phyloP scores from a whole-genome alignment of 2,329 filamentous ascomycete genomes.

The Ophiostoma ulmi region DNA sequence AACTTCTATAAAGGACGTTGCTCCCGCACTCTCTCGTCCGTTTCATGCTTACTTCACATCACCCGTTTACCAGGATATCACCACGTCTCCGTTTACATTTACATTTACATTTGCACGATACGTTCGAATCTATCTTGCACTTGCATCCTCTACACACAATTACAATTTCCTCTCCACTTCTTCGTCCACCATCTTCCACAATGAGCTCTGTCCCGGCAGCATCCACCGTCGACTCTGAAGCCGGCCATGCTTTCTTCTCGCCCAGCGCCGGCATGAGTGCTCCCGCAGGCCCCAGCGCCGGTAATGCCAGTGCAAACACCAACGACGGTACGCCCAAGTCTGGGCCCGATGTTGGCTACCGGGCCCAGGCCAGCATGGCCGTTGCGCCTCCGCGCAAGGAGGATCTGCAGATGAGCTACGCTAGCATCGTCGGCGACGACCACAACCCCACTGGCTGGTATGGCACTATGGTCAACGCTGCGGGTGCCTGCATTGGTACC shows the following conservation, averaged over 20 bases:
- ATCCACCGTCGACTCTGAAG: background rate
- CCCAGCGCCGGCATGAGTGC: conserved; percentile 12
- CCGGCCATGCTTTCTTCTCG: background rate
- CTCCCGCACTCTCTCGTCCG: background rate
- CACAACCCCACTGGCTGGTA: conserved; percentile 80
- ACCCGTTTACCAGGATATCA: background rate
- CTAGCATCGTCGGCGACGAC: conserved; percentile 57
- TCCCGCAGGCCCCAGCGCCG: background rate
- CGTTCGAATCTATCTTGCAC: background rate
- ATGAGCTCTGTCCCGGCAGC: conserved; percentile 10
- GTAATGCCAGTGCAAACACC: background rate
- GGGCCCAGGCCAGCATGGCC: conserved; percentile 51
- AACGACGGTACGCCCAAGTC: background rate
- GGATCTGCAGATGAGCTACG: conserved; percentile 80
- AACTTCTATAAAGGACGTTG: background rate
- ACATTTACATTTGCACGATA: no score
- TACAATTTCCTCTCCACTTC: conserved; percentile 12
- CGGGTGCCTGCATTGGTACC: conserved; percentile 71
- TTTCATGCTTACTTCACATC: background rate
- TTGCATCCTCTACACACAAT: background rate
- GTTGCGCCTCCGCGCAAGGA: conserved; percentile 76
- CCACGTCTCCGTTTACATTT: background rate
- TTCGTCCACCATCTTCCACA: background rate
- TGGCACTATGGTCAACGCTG: conserved; percentile 62
- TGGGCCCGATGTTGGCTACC: conserved; percentile 39